These are phyloP conservation scores for Aspergillus vadensis DNA, from an alignment of 2,329 filamentous ascomycete species.

Conservation along the genomic window DNA sequence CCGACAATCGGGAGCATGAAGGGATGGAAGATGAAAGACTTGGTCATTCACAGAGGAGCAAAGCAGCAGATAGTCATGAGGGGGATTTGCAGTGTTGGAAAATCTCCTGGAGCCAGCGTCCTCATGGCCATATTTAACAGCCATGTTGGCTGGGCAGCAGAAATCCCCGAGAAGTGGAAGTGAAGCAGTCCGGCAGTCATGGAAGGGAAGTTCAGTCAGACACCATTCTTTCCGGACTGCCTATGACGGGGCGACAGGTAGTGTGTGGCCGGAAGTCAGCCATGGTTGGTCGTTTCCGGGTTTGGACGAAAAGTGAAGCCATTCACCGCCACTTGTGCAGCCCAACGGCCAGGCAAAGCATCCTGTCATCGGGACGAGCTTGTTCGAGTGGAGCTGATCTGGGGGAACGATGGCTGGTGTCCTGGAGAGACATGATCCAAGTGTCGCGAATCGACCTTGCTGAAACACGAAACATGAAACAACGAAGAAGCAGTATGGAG, in stretches of 20 bases:
- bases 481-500: neutral
- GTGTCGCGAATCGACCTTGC: neutral
- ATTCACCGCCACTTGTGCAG: slow-evolving; percentile 12
- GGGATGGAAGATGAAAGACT: neutral
- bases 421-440: neutral
- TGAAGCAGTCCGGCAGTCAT: slow-evolving; percentile 3
- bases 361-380: neutral
- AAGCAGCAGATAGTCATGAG: neutral
- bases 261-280: neutral
- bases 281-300: slow-evolving; percentile 6
- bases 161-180: neutral
- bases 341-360: neutral
- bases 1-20: slow-evolving; percentile 16
- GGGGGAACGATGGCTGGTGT: too few species aligned
- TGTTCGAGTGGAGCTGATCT: neutral
- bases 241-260: slow-evolving; percentile 15
- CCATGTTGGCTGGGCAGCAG: neutral
- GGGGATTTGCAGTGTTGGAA: neutral
- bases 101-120: neutral
- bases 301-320: slow-evolving; percentile 9
- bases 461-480: slow-evolving; percentile 1
- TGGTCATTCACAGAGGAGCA: neutral
- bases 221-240: neutral
- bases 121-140: slow-evolving; percentile 1
- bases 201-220: neutral